Base-by-base conservation (phyloP, 805 yeast species). In the Ogataea degrootiae region DNA sequence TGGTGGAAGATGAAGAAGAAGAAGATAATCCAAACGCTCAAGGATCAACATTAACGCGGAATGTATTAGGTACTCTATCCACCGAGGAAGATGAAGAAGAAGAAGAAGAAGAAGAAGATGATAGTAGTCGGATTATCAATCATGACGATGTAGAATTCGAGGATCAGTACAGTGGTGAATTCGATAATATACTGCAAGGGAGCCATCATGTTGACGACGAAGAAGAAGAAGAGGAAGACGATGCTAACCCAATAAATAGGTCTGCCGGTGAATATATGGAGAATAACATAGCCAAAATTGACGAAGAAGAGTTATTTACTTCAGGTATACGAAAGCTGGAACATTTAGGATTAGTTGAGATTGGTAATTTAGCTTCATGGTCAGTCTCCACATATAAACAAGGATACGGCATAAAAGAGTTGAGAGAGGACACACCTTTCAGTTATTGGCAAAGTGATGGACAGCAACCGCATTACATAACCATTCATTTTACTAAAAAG, bases 381-480 rank as follows among this genome's bases (percentile, higher is more conserved):
- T 75, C 81, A 35, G 81, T 88, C 0, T 86, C 96, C 1, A 85
- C 96, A 0, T 68, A 47, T 58, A 92, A 91, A 57, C 75, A 75
- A 9, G 94, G 89, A 0, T 82, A 72, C 56, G 94, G 94, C 0
- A 74, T 88, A 19, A 69, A 69, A n/a, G 83, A 83, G 56, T 71
- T 92, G 6, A 69, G 94, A 31, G 87, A 87, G 44, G 90, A 85
- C 56, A 74, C 82, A 4, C 86, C 92, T 0, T 73, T 75, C 29
- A 68, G 82, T 1, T 92, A 74, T 63, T 94, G 99, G 99, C 99
- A 94, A 65, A 85, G 95, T 40, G 99, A 94, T 61, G 99, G 97
- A 0, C 74, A 77, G 12, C 88, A 85, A 56, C 99, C 98, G 0
- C 99, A 94, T 67, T 72, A 70, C 26, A 70, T 94, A 6, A 86